Conservation (phyloP, 768 basidiomycete species). For the Melanogaster broomeanus region DNA sequence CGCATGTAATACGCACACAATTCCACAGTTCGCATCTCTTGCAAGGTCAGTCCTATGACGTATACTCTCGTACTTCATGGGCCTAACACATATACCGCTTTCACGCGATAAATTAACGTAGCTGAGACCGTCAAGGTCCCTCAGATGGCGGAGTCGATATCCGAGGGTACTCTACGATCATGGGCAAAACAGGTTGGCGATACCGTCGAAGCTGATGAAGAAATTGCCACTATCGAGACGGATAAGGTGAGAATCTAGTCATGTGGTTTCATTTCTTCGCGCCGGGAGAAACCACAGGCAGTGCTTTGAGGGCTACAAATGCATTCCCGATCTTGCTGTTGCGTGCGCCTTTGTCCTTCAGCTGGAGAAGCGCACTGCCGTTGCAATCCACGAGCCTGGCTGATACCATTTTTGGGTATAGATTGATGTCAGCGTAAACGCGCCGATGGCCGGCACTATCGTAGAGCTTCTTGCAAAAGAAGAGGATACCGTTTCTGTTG, state of each 20-base stretch:
- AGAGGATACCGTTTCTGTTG: slow-evolving; percentile 93
- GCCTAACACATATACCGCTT: slow-evolving; percentile 12
- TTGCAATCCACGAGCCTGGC: background rate
- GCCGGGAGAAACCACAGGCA: background rate
- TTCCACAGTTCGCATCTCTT: slow-evolving; percentile 73
- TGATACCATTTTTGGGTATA: slow-evolving; percentile 32
- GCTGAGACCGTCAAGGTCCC: slow-evolving; percentile 93
- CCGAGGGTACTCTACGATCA: slow-evolving; percentile 93
- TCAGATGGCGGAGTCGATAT: slow-evolving; percentile 98
- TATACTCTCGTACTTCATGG: slow-evolving; percentile 7
- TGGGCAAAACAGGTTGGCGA: slow-evolving; percentile 96
- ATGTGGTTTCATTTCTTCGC: background rate
- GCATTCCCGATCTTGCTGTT: background rate
- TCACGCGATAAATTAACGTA: slow-evolving; percentile 28
- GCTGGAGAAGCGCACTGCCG: background rate
- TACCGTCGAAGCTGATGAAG: slow-evolving; percentile 87
- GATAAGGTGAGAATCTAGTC: slow-evolving; percentile 73
- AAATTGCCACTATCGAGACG: slow-evolving; percentile 97
- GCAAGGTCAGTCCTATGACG: slow-evolving; percentile 52
- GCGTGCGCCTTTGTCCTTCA: background rate
- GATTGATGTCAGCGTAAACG: slow-evolving; percentile 98
- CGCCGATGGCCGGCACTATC: slow-evolving; percentile 85
- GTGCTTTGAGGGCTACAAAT: background rate
- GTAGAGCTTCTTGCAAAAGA: slow-evolving; percentile 84
- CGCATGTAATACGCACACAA: slow-evolving; percentile 52